Evolutionary conservation across 169 alveolate species (phyloP).

Genomic region (Plasmodium gaboni): DNA sequence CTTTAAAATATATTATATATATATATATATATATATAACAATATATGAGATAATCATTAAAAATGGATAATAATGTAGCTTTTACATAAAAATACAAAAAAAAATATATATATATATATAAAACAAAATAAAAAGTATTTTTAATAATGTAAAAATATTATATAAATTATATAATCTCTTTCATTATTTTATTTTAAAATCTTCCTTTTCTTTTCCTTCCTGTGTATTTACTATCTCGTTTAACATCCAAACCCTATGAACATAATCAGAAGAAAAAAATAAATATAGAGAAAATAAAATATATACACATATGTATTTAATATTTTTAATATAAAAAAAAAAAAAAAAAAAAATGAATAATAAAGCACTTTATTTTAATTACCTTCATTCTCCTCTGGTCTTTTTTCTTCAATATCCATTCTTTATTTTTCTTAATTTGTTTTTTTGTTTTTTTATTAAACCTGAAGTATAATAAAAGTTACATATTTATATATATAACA

Average conservation of each 20-base stretch:
- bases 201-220: conserved; percentile 94
- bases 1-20: too few species aligned
- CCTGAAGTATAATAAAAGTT: conserved; percentile 12
- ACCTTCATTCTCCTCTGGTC: conserved; percentile 92
- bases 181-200: conserved; percentile 70
- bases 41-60: too few species aligned
- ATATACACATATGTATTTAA: not conserved
- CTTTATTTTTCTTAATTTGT: conserved; percentile 77
- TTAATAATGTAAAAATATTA: too few species aligned
- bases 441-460: conserved; percentile 77
- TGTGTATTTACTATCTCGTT: conserved; percentile 96
- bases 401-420: conserved; percentile 94
- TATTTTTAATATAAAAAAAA: conserved; percentile 4
- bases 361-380: conserved; percentile 24
- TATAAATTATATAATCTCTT: not conserved
- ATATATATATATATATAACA: too few species aligned
- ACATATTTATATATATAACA: not conserved
- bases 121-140: not conserved
- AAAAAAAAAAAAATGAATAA: not conserved
- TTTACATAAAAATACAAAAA: conserved; percentile 13
- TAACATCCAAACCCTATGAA: conserved; percentile 90
- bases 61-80: too few species aligned
- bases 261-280: conserved; percentile 2
- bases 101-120: conserved; percentile 8
- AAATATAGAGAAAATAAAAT: conserved; percentile 4